Evolutionary conservation across 2,329 filamentous ascomycete species (phyloP), one percentile per base, ranked within the genome.

Genomic region (Talaromyces sp.): DNA sequence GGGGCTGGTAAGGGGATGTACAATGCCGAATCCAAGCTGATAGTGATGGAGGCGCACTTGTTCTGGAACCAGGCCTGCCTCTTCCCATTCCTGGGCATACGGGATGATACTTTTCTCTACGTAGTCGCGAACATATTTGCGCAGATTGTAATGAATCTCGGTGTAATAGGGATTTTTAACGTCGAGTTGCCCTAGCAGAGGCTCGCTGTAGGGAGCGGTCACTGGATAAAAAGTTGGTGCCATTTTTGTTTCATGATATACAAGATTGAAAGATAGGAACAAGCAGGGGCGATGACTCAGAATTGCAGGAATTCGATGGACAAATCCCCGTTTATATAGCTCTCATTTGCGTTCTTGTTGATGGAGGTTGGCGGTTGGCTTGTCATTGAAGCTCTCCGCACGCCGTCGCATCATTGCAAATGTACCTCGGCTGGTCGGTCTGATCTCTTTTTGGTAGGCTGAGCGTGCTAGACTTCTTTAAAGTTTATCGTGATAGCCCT

Each of bases 61-160:
- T 7, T 75, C 72, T 11, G 84, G 84, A 13, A 85, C 84, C 62
- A 83, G 73, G 1, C 83, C 83, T 2, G 83, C 82, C 3, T 80
- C 81, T 72, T 90, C 88, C 88, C 88, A 90, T 45, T 89, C 85
- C 37, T 87, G 81, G 3, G 84, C 83, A 67, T 83, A 79, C 0
- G 87, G 87, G 1, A 84, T 76, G 52, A 90, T 79, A 43, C 87
- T 76, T 1, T 81, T 79, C 65, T 90, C 83, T 57, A 90, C 78
- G 67, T 89, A 90, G 27, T 80, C 71, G 45, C 88, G 83, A 0
- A 89, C 77, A 4, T 78, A 80, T 43, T 84, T 79, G 60, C 86
- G 85, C 1, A 90, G 79, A n/a, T 75, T 77, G 37, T 83, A 82
- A 72, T 90, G 88, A 2, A 84, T 84, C 14, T 83, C 80, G 33